These are phyloP conservation scores for Quercus suber DNA, from an alignment of 306 rosid species.

Conservation along the genomic window DNA sequence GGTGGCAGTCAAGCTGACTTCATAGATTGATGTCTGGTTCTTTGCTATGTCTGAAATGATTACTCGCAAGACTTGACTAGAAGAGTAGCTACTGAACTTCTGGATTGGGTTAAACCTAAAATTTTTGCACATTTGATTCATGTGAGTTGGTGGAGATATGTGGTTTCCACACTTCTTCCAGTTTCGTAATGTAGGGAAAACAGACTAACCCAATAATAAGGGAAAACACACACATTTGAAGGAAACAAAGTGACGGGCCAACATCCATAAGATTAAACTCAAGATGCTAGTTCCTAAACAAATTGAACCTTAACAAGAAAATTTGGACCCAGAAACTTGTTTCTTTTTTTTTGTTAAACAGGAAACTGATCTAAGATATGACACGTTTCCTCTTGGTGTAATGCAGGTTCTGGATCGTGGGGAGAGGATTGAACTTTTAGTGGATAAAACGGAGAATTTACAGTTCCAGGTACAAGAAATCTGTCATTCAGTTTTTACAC, in stretches of 20 bases:
- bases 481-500: not conserved
- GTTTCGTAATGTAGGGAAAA: not conserved
- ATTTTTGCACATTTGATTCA: not conserved
- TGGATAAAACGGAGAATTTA: slow-evolving; percentile 89
- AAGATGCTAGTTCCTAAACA: not conserved
- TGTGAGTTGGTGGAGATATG: not conserved
- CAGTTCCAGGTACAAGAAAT: slow-evolving; percentile 80
- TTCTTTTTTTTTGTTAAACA: not conserved
- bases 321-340: not conserved
- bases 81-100: no score
- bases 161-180: not conserved
- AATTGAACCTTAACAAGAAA: not conserved
- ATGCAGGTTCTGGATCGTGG: slow-evolving; percentile 98
- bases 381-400: slow-evolving; percentile 9
- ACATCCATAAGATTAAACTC: not conserved
- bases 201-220: not conserved
- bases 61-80: no score
- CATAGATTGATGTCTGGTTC: not conserved
- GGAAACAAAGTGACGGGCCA: not conserved
- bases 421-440: slow-evolving; percentile 91
- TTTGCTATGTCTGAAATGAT: not conserved
- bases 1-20: not conserved
- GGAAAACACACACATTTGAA: not conserved
- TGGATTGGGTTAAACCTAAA: no score
- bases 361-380: slow-evolving; percentile 2